Evolutionary conservation across 345 rosid genomes (phyloP).

Genomic region (Diplotaxis tenuifolia): DNA sequence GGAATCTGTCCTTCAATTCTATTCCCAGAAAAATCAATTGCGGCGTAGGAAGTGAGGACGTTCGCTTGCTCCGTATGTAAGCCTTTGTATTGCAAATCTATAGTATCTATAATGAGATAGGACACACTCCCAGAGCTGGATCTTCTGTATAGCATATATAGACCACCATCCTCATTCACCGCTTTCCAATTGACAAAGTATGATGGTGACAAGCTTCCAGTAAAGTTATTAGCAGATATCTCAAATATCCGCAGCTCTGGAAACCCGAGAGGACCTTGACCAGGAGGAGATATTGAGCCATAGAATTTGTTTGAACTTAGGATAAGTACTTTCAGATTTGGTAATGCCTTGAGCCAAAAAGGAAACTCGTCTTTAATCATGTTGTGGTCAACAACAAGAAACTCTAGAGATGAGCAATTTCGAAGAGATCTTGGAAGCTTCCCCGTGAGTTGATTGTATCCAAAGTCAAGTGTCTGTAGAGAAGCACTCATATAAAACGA

Average conservation of each 20-base stretch:
- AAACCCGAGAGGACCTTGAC: too few species aligned
- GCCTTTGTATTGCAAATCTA: slow-evolving; percentile 33
- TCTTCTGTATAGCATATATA: neutral
- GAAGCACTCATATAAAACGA: too few species aligned
- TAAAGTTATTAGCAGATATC: neutral
- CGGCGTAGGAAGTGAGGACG: neutral
- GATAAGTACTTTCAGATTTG: too few species aligned
- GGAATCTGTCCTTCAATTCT: slow-evolving; percentile 18
- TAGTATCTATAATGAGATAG: neutral
- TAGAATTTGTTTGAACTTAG: too few species aligned
- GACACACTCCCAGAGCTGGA: slow-evolving; percentile 16
- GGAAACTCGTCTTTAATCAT: neutral
- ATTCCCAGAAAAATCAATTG: slow-evolving; percentile 35
- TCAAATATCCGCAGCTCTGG: neutral
- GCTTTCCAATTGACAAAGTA: slow-evolving; percentile 32
- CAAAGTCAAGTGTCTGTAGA: too few species aligned
- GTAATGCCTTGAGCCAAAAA: slow-evolving; percentile 24
- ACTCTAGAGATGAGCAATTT: too few species aligned
- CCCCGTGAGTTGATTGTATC: too few species aligned
- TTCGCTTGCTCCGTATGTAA: slow-evolving; percentile 31
- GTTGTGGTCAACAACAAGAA: neutral
- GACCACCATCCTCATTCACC: slow-evolving; percentile 15
- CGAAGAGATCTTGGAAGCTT: too few species aligned
- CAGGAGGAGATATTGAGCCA: too few species aligned
- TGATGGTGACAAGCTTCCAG: slow-evolving; percentile 20